Evolutionary conservation across 2,329 filamentous ascomycete genomes (phyloP).

Genomic region (Alternaria sp.): DNA sequence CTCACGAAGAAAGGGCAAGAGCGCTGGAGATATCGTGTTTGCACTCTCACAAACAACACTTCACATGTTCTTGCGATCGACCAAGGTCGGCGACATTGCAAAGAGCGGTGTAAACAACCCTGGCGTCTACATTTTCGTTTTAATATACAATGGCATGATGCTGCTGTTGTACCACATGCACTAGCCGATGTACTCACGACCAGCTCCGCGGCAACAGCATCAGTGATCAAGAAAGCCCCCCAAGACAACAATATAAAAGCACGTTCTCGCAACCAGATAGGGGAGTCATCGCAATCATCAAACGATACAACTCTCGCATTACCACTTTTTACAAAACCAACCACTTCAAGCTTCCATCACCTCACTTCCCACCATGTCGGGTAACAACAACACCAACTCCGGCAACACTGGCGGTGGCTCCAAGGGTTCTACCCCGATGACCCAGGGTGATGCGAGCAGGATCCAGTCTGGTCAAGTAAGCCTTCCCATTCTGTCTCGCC

Average conservation of each 20-base stretch:
- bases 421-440: background rate
- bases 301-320: background rate
- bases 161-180: background rate
- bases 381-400: too few species aligned
- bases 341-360: too few species aligned
- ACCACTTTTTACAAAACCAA: background rate
- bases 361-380: too few species aligned
- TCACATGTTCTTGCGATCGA: background rate
- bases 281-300: background rate
- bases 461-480: too few species aligned
- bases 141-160: background rate
- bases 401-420: background rate
- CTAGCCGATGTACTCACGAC: background rate
- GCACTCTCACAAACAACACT: rapidly evolving
- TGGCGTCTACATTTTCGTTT: background rate
- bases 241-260: background rate
- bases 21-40: too few species aligned
- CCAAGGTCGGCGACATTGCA: too few species aligned
- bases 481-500: too few species aligned
- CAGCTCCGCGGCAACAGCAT: background rate
- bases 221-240: too few species aligned
- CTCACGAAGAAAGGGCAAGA: too few species aligned
- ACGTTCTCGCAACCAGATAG: background rate
- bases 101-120: background rate
- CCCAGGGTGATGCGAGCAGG: background rate